Conservation (phyloP, 2,329 filamentous ascomycete genomes). For the Fusarium irregulare region DNA sequence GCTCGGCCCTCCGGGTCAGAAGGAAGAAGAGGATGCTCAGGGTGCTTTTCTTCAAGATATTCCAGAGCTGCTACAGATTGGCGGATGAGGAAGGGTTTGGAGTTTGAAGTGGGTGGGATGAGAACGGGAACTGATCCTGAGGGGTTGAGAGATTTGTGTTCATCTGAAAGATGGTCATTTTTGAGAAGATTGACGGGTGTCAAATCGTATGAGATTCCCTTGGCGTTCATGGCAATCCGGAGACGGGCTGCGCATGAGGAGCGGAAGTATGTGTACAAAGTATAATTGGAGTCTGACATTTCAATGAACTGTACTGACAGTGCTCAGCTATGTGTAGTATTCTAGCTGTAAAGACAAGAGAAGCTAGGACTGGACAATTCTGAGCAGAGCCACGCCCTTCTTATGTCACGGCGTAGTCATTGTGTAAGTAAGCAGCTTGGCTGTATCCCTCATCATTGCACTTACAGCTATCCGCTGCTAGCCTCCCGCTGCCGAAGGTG, state of each 20-base stretch:
- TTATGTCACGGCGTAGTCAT: constrained; percentile 25
- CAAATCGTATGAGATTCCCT: constrained; percentile 60
- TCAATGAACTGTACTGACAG: background rate
- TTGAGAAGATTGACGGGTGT: constrained; percentile 65
- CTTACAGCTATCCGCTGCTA: constrained; percentile 21
- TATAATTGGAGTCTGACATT: constrained; percentile 47
- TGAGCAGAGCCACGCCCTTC: constrained; percentile 17
- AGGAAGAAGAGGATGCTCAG: constrained; percentile 60
- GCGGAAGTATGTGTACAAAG: constrained; percentile 70
- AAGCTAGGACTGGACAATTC: rapidly evolving
- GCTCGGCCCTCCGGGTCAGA: constrained; percentile 58
- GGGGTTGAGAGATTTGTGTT: constrained; percentile 63
- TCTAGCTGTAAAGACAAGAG: too few species aligned
- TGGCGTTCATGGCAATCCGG: constrained; percentile 68
- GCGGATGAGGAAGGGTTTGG: constrained; percentile 56
- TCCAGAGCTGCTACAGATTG: constrained; percentile 71
- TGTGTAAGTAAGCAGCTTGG: background rate
- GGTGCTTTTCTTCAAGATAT: constrained; percentile 68
- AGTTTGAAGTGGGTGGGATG: constrained; percentile 49
- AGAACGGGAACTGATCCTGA: constrained; percentile 67
- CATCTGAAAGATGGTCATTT: constrained; percentile 59
- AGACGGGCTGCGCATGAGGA: constrained; percentile 72
- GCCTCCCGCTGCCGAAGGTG: constrained; percentile 32
- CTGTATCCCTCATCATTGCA: background rate
- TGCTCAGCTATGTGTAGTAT: rapidly evolving